A percentile compares a stretch with the other conserved stretches of the same genome.
These are phyloP conservation scores for Scytalidium sp. DNA, from an alignment of 2,329 filamentous ascomycete genomes.

Conservation along the genomic window DNA sequence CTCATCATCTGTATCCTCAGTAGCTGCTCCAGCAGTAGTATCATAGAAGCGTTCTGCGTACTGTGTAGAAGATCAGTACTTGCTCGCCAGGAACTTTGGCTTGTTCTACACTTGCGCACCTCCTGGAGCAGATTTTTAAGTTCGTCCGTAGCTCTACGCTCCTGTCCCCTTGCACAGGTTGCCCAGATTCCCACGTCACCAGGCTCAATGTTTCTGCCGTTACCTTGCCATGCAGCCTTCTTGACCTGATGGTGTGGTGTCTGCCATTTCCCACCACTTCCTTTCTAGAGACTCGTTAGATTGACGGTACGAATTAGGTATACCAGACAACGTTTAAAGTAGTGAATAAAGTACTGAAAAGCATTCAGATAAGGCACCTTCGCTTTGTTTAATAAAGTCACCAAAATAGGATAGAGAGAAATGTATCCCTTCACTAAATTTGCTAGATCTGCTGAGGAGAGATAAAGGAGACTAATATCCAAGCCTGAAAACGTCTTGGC, in stretches of 20 bases:
- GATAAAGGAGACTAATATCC: too few species aligned
- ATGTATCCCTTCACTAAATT: too few species aligned
- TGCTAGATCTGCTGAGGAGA: too few species aligned
- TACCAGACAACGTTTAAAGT: too few species aligned
- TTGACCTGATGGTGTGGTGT: slow-evolving; percentile 57
- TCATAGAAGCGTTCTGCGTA: slow-evolving; percentile 63
- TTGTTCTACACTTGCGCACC: slow-evolving; percentile 37
- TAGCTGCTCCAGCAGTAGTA: slow-evolving; percentile 29
- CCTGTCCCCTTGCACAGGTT: slow-evolving; percentile 71
- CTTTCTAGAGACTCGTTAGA: slow-evolving; percentile 28
- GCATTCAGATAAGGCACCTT: too few species aligned
- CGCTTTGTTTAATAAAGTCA: too few species aligned
- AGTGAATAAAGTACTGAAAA: too few species aligned
- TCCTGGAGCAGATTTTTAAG: slow-evolving; percentile 64
- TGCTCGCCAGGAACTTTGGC: neutral
- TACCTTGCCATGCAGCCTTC: slow-evolving; percentile 37
- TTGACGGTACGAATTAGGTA: too few species aligned
- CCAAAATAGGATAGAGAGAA: too few species aligned
- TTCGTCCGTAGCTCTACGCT: slow-evolving; percentile 66
- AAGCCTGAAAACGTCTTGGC: too few species aligned
- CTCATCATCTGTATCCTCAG: slow-evolving; percentile 34
- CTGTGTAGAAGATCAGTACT: slow-evolving; percentile 33
- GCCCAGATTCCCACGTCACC: slow-evolving; percentile 76
- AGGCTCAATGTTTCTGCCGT: slow-evolving; percentile 50
- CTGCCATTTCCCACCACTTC: slow-evolving; percentile 57